phyloP scores from a whole-genome alignment of 129 eudicot species.

The Artemisia annua region DNA sequence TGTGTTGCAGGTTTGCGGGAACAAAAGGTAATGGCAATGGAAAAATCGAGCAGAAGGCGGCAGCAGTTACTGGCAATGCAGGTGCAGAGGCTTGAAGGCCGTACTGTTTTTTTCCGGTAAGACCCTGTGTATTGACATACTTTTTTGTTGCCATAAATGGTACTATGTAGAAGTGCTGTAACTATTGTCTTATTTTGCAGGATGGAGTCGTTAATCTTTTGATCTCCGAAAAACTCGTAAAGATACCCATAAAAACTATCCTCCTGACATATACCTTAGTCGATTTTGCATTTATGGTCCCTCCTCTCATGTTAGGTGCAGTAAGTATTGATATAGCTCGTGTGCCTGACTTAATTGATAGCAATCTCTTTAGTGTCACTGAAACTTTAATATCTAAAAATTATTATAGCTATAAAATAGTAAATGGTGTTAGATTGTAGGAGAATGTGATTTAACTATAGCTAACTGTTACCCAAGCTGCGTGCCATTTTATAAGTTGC shows the following conservation, averaged over 20 bases:
- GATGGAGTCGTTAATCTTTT: constrained; percentile 18
- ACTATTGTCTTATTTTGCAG: constrained; percentile 31
- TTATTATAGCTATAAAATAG: not conserved
- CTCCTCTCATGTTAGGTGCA: constrained; percentile 25
- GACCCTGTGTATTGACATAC: constrained; percentile 9
- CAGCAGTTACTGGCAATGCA: constrained; percentile 48
- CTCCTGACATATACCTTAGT: constrained; percentile 18
- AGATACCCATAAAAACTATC: constrained; percentile 9
- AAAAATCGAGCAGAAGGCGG: constrained; percentile 52
- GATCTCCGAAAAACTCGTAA: constrained; percentile 31
- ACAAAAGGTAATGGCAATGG: constrained; percentile 43
- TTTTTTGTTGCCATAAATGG: not conserved
- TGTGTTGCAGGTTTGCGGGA: constrained; percentile 68
- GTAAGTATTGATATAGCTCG: constrained; percentile 33
- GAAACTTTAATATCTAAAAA: constrained; percentile 8
- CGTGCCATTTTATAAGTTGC: not conserved
- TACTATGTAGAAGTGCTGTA: not conserved
- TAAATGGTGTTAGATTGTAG: constrained; percentile 20
- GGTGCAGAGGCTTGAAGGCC: constrained; percentile 55
- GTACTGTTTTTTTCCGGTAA: constrained; percentile 27
- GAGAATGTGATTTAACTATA: constrained; percentile 18
- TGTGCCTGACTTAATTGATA: constrained; percentile 35
- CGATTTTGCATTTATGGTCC: constrained; percentile 28
- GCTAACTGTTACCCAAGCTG: constrained; percentile 17
- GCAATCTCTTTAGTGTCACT: constrained; percentile 34